Evolutionary conservation across 2,329 filamentous ascomycete species (phyloP), one percentile per base, ranked within the genome.

Genomic region (Didymellaceae sp.): DNA sequence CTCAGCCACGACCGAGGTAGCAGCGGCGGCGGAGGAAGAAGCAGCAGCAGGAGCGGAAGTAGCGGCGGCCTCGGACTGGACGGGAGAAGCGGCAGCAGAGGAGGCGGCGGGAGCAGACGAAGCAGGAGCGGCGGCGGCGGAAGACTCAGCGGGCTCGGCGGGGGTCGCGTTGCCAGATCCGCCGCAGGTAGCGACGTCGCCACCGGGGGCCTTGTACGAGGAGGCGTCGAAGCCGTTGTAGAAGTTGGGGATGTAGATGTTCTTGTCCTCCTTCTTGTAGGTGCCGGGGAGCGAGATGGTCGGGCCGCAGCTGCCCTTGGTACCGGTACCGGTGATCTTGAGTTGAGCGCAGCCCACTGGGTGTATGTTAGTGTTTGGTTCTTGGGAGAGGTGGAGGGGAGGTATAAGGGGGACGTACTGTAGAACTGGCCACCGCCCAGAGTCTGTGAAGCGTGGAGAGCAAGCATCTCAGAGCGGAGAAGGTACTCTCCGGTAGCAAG

Each of bases 401-500:
- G 14, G 48, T 37, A n/a, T n/a, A n/a, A 10, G 70, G 67, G 30
- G 76, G 22, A 13, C 45, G 28, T 48, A 48, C 45, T 74, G 62
- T 80, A 80, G 63, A 79, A 79, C 62, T 80, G 73, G 3, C 66
- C 73, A 31, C 73, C 73, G 13, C 64, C 67, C 14, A 65, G 46
- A 6, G 61, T 66, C 42, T 69, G 62, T 1, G 73, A 71, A 26
- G 69, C 68, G 62, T 78, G 77, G 6, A 80, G 67, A 4, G 68
- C 77, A 48, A 79, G 75, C 60, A 78, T 78, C 63, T 80, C 77
- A 18, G 73, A 72, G 16, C 77, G 73, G 33, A 78, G 67, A 28
- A 72, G 58, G 45, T 72, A 72, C 48, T 72, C 62, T 33, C 77
- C 77, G 24, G 68, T 71, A 4, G 72, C 66, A 6, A 75, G 61